phyloP scores from a whole-genome alignment of 495 filamentous ascomycete species.

The Hypomontagnella monticulosa region DNA sequence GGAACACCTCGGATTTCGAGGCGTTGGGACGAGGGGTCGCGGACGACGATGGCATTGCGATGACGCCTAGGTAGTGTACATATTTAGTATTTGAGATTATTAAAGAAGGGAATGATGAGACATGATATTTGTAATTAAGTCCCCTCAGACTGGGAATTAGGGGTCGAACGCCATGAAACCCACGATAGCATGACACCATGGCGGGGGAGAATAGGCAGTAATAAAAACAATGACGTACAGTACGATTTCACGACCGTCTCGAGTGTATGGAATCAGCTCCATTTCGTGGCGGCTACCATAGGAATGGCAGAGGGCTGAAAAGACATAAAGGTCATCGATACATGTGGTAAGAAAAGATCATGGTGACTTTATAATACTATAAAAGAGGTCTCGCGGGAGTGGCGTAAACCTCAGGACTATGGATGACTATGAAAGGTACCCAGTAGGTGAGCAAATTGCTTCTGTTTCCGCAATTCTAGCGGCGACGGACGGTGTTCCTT shows the following conservation, averaged over 20 bases:
- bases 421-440: too few relatives aligned
- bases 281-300: slow-evolving; percentile 49
- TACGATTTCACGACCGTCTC: slow-evolving; percentile 70
- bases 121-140: neutral
- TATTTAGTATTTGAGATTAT: slow-evolving; percentile 15
- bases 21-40: slow-evolving; percentile 84
- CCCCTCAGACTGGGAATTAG: too few relatives aligned
- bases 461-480: too few relatives aligned
- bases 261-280: slow-evolving; percentile 72
- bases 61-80: slow-evolving; percentile 71
- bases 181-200: neutral
- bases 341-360: neutral
- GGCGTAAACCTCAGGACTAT: neutral
- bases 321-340: slow-evolving; percentile 12
- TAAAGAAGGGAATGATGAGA: neutral
- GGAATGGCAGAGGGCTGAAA: slow-evolving; percentile 8
- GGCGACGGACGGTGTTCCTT: too few relatives aligned
- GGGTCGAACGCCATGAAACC: neutral
- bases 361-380: slow-evolving; percentile 24
- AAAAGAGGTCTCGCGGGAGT: neutral
- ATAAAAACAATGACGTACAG: slow-evolving; percentile 59
- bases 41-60: slow-evolving; percentile 89
- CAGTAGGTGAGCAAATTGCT: too few relatives aligned
- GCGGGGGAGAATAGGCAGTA: neutral
- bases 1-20: slow-evolving; percentile 77